These are phyloP conservation scores for Conticribra weissflogii DNA, from an alignment of 108 stramenopile species.

Conservation along the genomic window DNA sequence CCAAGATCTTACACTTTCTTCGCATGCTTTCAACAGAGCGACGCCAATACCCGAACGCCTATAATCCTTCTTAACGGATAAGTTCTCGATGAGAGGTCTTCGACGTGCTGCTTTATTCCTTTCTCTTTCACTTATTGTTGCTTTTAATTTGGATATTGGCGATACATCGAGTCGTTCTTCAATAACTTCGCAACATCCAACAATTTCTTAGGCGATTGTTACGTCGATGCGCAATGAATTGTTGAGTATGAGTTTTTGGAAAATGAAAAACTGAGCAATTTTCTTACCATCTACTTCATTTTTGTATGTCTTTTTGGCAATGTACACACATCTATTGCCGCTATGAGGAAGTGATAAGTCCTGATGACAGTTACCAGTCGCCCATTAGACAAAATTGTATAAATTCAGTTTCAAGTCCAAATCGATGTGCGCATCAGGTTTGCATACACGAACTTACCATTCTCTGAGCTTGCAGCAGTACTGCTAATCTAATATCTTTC, in stretches of 20 bases:
- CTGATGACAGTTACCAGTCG: too few relatives aligned
- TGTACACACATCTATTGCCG: conserved; percentile 37
- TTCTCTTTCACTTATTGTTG: conserved; percentile 18
- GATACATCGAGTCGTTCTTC: conserved; percentile 32
- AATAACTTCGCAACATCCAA: conserved; percentile 47
- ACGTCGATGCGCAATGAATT: background rate
- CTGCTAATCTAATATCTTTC: conserved; percentile 39
- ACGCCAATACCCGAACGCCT: conserved; percentile 29
- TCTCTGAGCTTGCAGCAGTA: conserved; percentile 37
- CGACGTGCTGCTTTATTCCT: conserved; percentile 27
- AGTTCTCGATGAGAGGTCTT: conserved; percentile 46
- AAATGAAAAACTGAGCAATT: background rate
- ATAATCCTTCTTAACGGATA: conserved; percentile 32
- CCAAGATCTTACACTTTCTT: conserved; percentile 31
- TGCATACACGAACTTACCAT: conserved; percentile 20
- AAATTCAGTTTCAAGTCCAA: too few relatives aligned
- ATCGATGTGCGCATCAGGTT: too few relatives aligned
- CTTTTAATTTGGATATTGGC: background rate
- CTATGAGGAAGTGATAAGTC: conserved; percentile 28
- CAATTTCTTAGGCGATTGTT: conserved; percentile 15
- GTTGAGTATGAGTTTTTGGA: background rate
- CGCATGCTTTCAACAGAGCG: conserved; percentile 38
- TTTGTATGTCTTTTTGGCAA: conserved; percentile 17
- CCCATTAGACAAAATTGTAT: too few relatives aligned
- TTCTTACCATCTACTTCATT: conserved; percentile 10